Conservation (phyloP, 139 green algal genomes). For the Edaphochlamys debaryana region DNA sequence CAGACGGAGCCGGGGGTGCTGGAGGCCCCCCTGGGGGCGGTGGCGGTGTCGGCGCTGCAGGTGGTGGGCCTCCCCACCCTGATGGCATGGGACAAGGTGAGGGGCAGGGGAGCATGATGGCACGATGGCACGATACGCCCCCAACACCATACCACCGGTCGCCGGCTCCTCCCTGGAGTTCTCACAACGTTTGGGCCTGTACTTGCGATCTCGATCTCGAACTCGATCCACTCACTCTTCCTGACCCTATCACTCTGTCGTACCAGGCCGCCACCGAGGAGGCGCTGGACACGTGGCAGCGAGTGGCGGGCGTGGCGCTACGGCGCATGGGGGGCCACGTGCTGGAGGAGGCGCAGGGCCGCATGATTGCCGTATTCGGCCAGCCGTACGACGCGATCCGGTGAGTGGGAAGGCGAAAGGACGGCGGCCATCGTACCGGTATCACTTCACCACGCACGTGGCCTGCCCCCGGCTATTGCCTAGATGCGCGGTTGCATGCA, state of each 20-base stretch:
- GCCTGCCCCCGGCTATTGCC: too few species aligned
- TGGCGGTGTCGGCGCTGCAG: background rate
- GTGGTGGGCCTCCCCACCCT: conserved; percentile 33
- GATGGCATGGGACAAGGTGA: conserved; percentile 34
- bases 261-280: conserved; percentile 16
- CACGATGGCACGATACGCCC: too few species aligned
- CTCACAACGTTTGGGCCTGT: too few species aligned
- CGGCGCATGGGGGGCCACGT: conserved; percentile 13
- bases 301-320: background rate
- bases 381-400: conserved; percentile 13
- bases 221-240: too few species aligned
- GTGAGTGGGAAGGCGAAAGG: conserved; percentile 5
- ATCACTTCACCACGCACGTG: too few species aligned
- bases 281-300: conserved; percentile 7
- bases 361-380: conserved; percentile 15
- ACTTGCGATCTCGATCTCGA: too few species aligned
- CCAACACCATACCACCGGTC: too few species aligned
- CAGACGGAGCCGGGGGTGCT: conserved; percentile 2
- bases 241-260: background rate
- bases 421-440: too few species aligned
- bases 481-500: too few species aligned
- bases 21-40: conserved; percentile 9
- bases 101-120: too few species aligned
- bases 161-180: too few species aligned
- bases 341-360: conserved; percentile 21